Percentiles rank a stretch among this genome's conserved stretches.
phyloP scores from a whole-genome alignment of 2,329 filamentous ascomycete species.

The Talaromyces piceae region DNA sequence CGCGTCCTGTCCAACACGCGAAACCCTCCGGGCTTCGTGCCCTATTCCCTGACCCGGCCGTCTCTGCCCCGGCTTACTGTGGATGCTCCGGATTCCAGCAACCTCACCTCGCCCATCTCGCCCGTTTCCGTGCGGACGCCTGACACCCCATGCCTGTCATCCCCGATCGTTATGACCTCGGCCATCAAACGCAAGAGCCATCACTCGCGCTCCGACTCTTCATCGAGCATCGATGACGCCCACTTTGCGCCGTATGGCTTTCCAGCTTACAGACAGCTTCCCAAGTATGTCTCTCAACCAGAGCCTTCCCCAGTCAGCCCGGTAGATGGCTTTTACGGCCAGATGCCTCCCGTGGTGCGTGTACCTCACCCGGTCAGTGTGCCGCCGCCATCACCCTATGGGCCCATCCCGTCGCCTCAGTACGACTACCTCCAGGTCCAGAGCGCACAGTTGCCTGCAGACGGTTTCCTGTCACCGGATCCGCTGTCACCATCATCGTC shows the following conservation, averaged over 20 bases:
- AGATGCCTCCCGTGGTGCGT: conserved; percentile 23
- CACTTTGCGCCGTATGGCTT: conserved; percentile 66
- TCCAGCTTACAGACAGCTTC: conserved; percentile 74
- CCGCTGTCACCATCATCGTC: conserved; percentile 27
- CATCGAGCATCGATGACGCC: conserved; percentile 59
- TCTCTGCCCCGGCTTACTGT: conserved; percentile 39
- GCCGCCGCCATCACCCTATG: conserved; percentile 28
- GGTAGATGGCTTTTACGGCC: conserved; percentile 31
- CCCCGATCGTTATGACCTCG: conserved; percentile 52
- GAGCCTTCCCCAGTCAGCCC: conserved; percentile 35
- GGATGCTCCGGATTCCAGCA: conserved; percentile 36
- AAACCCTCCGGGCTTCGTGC: conserved; percentile 44
- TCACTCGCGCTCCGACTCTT: conserved; percentile 56
- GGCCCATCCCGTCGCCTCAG: conserved; percentile 21
- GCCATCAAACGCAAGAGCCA: conserved; percentile 31
- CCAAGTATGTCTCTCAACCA: conserved; percentile 45
- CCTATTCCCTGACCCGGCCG: conserved; percentile 41
- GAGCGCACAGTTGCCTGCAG: conserved; percentile 22
- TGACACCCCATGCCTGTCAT: conserved; percentile 47
- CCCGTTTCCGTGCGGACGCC: conserved; percentile 25
- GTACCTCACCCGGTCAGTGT: conserved; percentile 37
- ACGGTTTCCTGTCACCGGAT: conserved; percentile 16
- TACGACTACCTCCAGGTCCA: conserved; percentile 20
- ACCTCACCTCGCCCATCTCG: conserved; percentile 39
- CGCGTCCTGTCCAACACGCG: conserved; percentile 47